Base-by-base conservation (phyloP, 805 yeast genomes). In the Yarrowia sp. region DNA sequence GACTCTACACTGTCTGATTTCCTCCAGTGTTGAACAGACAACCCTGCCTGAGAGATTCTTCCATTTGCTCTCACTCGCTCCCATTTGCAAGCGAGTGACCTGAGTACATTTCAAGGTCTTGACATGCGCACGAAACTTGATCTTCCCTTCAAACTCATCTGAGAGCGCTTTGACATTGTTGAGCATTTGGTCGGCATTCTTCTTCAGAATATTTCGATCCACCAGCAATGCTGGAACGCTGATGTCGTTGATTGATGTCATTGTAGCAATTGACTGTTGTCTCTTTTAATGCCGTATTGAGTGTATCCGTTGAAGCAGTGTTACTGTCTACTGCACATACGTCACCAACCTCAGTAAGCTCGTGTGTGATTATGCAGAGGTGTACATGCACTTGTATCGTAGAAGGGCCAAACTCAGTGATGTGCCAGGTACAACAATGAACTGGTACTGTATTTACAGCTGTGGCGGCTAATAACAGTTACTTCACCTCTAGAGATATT, bases 31-130 rank as follows among this genome's bases (percentile, higher is more conserved):
- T 1, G 92, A 88, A 2, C 89, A 90, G 4, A 90, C 86, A 36
- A 89, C 82, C 56, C 83, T 80, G 61, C 68, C 68, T 12, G 49
- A 32, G 9, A 53, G 50, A 14, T 19, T 16, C 38, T 41, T 9
- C 41, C 41, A 53, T 41, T 35, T 14, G 11, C 14, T n/a, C 8
- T 14, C 69, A 16, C 65, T 52, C n/a, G 65, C 50, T 0, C 81
- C 88, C 74, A 88, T 75, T 77, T 88, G 90, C 50, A 84, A 75
- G 26, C 76, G 72, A 2, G 87, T 79, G 8, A 90, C 92, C 72
- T 87, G 89, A 10, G 80, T 71, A 0, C 90, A 83, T 75, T 90
- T 90, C 75, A 89, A 92, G 0, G 95, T 90, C 76, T 90, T 90
- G 26, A 90, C 86, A 75, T 89, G 92, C 3, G 90, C 88, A 70